Base-by-base conservation (phyloP, 2,329 filamentous ascomycete genomes). In the Hymenoscyphus infarciens region DNA sequence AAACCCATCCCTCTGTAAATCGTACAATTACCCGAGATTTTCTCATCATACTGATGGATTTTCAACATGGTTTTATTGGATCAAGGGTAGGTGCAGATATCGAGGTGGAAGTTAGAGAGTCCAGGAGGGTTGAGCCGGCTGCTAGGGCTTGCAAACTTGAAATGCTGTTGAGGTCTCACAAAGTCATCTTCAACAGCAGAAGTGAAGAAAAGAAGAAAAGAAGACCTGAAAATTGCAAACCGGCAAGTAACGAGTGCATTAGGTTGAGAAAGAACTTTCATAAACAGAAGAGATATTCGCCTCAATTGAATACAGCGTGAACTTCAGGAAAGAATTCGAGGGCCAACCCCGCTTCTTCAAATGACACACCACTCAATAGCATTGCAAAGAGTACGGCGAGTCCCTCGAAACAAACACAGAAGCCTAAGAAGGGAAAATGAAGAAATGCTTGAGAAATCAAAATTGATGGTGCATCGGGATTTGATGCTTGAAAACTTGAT, bases 11-110 rank as follows among this genome's bases (percentile, higher is more conserved):
- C 13, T 74, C 73, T 8, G 64, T 69, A 71, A 78, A 79, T 16
- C 1, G 59, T 27, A 39, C 64, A 67, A 19, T 19, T 38, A 10
- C 29, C 39, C 11, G 61, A 63, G 22, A 60, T 56, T 2, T 35
- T 25, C 31, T 59, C 54, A 57, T 79, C 74, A 67, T 82, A 82
- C 61, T 80, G 78, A 70, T 82, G 79, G 0, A 82, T 67, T 62
- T 83, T 80, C 4, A 81, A 74, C 0, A 80, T 78, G 3, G 81
- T 71, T 59, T 81, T 81, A 56, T 80, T 70, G 0, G 72, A 67
- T 62, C 76, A 82, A 1, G 66, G 60, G 68, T 78, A 81, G 33
- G 74, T 70, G 1, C 68, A 63, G 13, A 76, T 72, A 5, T 68
- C 66, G 69, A 81, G 81, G 1, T 49, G 57, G 31, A 65, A 57